Evolutionary conservation across 2,329 filamentous ascomycete species (phyloP), one percentile per base, ranked within the genome.

Genomic region (Ilyonectria sp.): DNA sequence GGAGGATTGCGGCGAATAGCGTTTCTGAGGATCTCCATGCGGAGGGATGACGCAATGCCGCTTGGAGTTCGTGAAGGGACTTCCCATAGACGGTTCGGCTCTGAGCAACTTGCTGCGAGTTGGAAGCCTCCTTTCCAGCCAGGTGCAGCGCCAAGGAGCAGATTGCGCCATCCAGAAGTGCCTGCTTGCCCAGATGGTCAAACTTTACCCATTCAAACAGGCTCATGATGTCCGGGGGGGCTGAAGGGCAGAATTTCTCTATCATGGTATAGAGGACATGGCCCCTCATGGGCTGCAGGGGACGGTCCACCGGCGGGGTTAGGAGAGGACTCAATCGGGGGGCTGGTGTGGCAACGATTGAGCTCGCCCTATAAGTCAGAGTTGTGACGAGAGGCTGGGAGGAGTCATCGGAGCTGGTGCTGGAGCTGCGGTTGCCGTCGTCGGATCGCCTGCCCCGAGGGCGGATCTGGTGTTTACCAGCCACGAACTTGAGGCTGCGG

Each of bases 21-120:
- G 82, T 84, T 71, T 83, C 82, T 1, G 80, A 74, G 15, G 79
- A 73, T 65, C 75, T 79, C 82, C 82, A 84, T 65, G 80, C 78
- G 17, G 69, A 69, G 2, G 78, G 74, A 67, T 84, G 82, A 60
- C 77, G 74, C 49, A 84, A 71, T 8, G 80, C 77, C 23, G 59
- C 62, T 63, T 83, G 82, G 52, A 84, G 73, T 29, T 76, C 76
- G 10, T 55, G 68, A 44, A 84, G 73, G 31, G 81, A 78, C 67
- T 77, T 74, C 15, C 79, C 81, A 63, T 84, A 84, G n/a, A 83
- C 69, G 17, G 75, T 73, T 19, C 81, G 76, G 62, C 82, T 83
- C 60, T 76, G 74, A 21, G 74, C 73, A n/a, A 83, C 49, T 17
- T 81, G 64, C n/a, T 55, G 56, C 2, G 73, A 52, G 49, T 82